Base-by-base conservation (phyloP, 768 basidiomycete genomes). In the Pleurotus pulmonarius region DNA sequence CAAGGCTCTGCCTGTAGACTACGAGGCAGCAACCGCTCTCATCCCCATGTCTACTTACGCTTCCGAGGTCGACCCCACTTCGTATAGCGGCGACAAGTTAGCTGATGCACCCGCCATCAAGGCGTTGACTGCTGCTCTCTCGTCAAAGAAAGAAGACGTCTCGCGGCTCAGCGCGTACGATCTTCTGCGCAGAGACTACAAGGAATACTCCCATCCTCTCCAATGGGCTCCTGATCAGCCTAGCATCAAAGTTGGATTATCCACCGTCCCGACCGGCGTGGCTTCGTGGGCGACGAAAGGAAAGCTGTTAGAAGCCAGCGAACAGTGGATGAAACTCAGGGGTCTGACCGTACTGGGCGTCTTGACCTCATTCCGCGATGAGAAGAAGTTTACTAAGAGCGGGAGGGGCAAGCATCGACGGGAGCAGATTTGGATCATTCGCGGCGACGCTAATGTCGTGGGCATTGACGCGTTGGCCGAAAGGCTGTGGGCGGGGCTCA, bases 141-240 rank as follows among this genome's bases (percentile, higher is more conserved):
- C 72, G 49, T 61, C 64, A 2, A 83, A 82, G 71, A 99, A 98
- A 67, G 62, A 63, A 3, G 81, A 87, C 57, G 74, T 98, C 7
- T 81, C 82, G 1, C 79, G 84, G 59, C 77, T 98, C 15, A 74
- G 73, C 6, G 83, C 84, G 0, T 77, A 81, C 56, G 94, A 98
- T 64, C 82, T 98, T 16, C 79, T 99, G 4, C 79, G 93, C 11
- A 76, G 97, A n/a, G 97, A 99, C 71, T 99, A 94, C 77, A 98
- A 99, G 68, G 86, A 96, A 61, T 96, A 94, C 65, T 66, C 69
- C 1, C 69, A 83, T 57, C 69, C 73, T 0, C 78, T 86, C 2
- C 65, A 75, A 1, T 79, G 77, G 73, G 66, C 71, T 3, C 58
- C 68, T 0, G 67, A 65, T 15, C 57, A 64, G 6, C 63, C 69